Base-by-base conservation (phyloP, 164 flowering plant genomes). In the Macadamia tetraphylla region DNA sequence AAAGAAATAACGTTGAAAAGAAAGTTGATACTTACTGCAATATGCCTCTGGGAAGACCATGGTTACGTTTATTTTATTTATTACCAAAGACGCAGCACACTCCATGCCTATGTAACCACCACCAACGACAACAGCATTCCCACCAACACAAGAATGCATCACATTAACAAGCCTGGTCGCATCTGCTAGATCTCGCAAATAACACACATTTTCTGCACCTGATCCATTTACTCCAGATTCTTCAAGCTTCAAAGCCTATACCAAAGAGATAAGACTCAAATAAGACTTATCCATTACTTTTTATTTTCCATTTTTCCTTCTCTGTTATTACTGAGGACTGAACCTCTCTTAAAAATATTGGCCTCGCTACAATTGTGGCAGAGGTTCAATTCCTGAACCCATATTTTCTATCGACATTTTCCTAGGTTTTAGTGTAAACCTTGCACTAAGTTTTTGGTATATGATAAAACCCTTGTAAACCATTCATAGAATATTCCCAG, bases 71-170 rank as follows among this genome's bases (percentile, higher is more conserved):
- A 92, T 79, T 78, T 86, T 90, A 78, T 88, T 89, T 66, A 84
- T 88, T 59, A 86, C 97, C 77, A 94, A 77, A 64, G 97, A 89
- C 55, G 99, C 97, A 66, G 99, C 97, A 81, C 97, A 92, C 65
- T 94, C 99, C 99, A 94, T 94, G 73, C 97, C 99, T 66, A 92
- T 88, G 79, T 92, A 94, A 62, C 99, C 99, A 64, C 97, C 97
- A 67, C 97, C 99, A 74, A 92, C 87, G 62, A 94, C 96, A 69
- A 94, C 90, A 74, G 97, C 99, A 86, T 88, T 85, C 49, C 94
- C 91, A 67, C 92, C 91, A 73, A 70, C 60, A 71, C 78, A 80
- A 49, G 92, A 83, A 74, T 91, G 81, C 84, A 90, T 90, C 69
- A 77, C 92, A 60, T 70, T 60, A 6, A 88, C 94, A 79, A 92